phyloP scores from a whole-genome alignment of 805 yeast species.

The Hermanozyma aechmeae region DNA sequence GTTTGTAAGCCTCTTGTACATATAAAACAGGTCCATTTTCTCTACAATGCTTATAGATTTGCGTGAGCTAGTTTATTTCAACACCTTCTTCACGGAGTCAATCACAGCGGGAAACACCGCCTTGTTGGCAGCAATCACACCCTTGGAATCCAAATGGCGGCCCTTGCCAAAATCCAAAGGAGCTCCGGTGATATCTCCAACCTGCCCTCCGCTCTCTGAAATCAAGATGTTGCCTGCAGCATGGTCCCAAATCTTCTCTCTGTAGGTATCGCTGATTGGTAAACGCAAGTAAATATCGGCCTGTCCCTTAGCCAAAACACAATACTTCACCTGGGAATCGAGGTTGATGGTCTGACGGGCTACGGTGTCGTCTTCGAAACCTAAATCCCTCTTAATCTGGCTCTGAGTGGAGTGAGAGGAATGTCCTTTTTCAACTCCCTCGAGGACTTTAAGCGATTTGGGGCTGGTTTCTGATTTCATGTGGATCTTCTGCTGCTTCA shows the following conservation, averaged over 20 bases:
- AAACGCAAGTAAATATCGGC: conserved; percentile 89
- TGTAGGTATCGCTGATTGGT: conserved; percentile 66
- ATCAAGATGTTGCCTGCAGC: conserved; percentile 90
- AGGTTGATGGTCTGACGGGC: conserved; percentile 59
- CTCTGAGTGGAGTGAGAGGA: conserved; percentile 85
- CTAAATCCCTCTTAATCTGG: conserved; percentile 54
- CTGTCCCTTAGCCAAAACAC: conserved; percentile 80
- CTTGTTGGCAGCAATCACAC: conserved; percentile 78
- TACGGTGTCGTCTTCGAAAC: conserved; percentile 40
- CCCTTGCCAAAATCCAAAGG: conserved; percentile 80
- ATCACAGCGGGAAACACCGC: conserved; percentile 42
- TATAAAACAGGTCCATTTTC: too few species aligned
- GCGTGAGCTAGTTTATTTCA: too few species aligned
- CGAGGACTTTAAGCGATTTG: conserved; percentile 58
- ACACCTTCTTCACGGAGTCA: conserved; percentile 30
- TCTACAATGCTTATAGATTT: too few species aligned
- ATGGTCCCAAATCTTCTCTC: conserved; percentile 98
- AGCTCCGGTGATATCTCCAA: conserved; percentile 73
- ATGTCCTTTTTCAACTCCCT: conserved; percentile 93
- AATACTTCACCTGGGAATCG: conserved; percentile 95
- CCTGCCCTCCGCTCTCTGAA: conserved; percentile 85
- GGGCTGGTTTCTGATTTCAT: conserved; percentile 44
- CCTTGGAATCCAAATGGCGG: conserved; percentile 71
- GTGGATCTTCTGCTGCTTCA: conserved; percentile 28
- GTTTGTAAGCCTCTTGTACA: not conserved